Conservation (phyloP, 345 rosid genomes). For the Aethionema arabicum region DNA sequence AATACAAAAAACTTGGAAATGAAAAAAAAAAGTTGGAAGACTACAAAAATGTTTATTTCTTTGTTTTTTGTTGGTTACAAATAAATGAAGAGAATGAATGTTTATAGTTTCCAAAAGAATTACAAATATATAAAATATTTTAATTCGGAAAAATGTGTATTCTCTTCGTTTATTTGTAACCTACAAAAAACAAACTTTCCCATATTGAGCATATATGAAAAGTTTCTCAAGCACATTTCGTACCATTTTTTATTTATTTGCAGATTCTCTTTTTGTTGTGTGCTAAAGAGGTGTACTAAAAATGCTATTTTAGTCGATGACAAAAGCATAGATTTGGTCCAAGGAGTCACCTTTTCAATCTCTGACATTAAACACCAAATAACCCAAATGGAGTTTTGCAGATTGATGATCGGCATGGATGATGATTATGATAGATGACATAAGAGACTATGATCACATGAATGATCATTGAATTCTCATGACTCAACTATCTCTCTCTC, state of each 20-base stretch:
- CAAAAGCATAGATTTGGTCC: neutral
- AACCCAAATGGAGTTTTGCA: slow-evolving; percentile 12
- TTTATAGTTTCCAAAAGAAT: no score
- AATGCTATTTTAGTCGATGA: neutral
- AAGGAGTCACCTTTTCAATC: neutral
- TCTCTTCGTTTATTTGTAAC: no score
- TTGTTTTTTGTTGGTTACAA: no score
- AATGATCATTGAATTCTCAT: slow-evolving; percentile 33
- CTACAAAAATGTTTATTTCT: no score
- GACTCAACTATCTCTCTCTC: slow-evolving; percentile 35
- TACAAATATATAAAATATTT: no score
- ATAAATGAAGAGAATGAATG: no score
- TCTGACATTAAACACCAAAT: slow-evolving; percentile 11
- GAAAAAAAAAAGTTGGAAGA: no score
- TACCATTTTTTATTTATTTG: neutral
- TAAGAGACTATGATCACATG: neutral
- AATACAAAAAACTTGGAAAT: no score
- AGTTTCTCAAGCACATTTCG: slow-evolving; percentile 10
- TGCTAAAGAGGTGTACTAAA: neutral
- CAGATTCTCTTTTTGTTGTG: slow-evolving; percentile 6
- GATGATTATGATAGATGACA: slow-evolving; percentile 17
- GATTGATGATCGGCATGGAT: slow-evolving; percentile 12
- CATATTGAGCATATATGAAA: neutral
- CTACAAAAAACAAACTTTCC: neutral
- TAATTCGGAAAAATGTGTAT: no score